Base-by-base conservation (phyloP, 2,329 filamentous ascomycete species). In the Penicillium sp. region DNA sequence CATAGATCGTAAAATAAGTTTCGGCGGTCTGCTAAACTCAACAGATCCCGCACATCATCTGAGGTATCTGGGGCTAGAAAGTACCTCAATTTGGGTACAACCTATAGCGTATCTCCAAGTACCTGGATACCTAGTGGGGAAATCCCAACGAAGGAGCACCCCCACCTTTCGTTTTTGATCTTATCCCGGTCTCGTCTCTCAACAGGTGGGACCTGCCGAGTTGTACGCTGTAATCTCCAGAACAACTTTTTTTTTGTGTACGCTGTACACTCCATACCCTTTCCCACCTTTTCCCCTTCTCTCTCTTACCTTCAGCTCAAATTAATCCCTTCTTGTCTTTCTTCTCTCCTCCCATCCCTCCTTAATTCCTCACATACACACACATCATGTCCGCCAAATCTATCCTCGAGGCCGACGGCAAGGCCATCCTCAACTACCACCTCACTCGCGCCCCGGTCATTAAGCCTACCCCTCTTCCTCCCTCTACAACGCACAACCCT, bases 361-460 rank as follows among this genome's bases (percentile, higher is more conserved):
- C 25, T 22, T 14, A 39, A 19, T 29, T 16, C 14, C 31, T 16
- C 31, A 34, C 35, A 55, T 36, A 55, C 34, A 31, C 38, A 54
- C 55, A 52, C 75, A 81, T 68, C 68, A 95, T 95, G 89, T 90
- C 89, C 73, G 89, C 93, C 76, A 99, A 99, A 80, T 88, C 92
- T 63, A 97, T 99, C 72, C 78, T 88, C 81, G 93, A 99, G 82
- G 92, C 92, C 81, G 93, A 99, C 80, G 93, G 93, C 84, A 99
- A 99, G 88, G 93, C 93, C 83, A 97, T 99, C 80, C 83, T 99
- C 83, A 97, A 96, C 88, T 99, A 97, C 83, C 93, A 97, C 82
- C 90, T 99, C 77, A 97, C 93, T 66, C 88, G 93, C 72, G 89
- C 93, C 64, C 86, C 90, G 61, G 87, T 95, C 74, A 95, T 99